These are phyloP conservation scores for Dothistroma pini DNA, from an alignment of 2,329 filamentous ascomycete genomes.

Conservation along the genomic window DNA sequence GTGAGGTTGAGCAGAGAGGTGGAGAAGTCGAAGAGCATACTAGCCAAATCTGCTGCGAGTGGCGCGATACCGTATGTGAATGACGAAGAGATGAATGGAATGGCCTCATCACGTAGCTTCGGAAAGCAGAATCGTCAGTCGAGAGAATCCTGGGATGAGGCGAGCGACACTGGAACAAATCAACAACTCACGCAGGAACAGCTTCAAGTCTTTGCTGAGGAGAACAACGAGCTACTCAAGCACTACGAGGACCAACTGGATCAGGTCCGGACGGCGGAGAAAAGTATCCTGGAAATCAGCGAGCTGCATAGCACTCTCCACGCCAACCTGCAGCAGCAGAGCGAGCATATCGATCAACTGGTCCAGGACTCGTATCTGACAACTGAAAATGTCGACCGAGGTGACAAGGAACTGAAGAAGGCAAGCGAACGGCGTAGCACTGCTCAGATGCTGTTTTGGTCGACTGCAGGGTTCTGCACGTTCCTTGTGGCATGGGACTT, in stretches of 20 bases:
- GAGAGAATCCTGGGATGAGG: not conserved
- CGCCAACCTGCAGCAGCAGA: conserved; percentile 77
- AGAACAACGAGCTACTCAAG: conserved; percentile 87
- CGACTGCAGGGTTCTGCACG: conserved; percentile 45
- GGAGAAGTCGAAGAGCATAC: conserved; percentile 82
- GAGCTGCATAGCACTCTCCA: conserved; percentile 88
- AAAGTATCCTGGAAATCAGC: conserved; percentile 86
- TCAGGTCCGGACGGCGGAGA: conserved; percentile 87
- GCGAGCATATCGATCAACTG: conserved; percentile 83
- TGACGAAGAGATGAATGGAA: not conserved
- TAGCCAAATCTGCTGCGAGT: conserved; percentile 57
- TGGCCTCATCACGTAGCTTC: not conserved
- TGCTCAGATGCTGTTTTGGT: conserved; percentile 48
- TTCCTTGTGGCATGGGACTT: conserved; percentile 49
- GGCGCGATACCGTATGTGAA: conserved; percentile 25
- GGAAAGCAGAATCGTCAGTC: not conserved
- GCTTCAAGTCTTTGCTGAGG: conserved; percentile 86
- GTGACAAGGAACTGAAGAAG: conserved; percentile 87
- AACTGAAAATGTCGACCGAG: conserved; percentile 78
- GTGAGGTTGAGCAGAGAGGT: conserved; percentile 76
- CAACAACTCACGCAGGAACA: conserved; percentile 71
- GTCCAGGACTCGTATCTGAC: conserved; percentile 79
- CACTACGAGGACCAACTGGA: conserved; percentile 92
- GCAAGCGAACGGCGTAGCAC: conserved; percentile 58
- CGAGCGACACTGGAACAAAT: conserved; percentile 11